phyloP scores from a whole-genome alignment of 2,329 filamentous ascomycete species.

The Diplodia intermedia region DNA sequence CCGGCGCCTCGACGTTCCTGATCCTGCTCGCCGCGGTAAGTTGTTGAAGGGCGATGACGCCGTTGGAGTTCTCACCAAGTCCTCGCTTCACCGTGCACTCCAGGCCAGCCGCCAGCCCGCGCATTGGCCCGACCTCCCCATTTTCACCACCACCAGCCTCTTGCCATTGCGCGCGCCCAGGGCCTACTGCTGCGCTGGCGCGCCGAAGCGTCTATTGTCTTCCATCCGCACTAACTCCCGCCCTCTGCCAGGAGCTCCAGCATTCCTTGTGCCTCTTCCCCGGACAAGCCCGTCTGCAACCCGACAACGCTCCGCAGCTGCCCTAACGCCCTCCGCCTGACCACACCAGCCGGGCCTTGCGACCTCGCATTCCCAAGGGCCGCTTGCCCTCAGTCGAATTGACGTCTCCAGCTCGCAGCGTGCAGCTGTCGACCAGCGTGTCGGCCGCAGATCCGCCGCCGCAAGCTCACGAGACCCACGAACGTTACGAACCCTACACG shows the following conservation, averaged over 20 bases:
- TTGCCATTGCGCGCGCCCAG: slow-evolving; percentile 29
- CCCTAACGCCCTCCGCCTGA: neutral
- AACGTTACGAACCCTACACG: slow-evolving; percentile 45
- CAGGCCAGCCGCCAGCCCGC: slow-evolving; percentile 26
- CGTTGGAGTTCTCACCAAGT: neutral
- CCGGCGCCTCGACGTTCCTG: slow-evolving; percentile 25
- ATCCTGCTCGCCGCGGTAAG: slow-evolving; percentile 21
- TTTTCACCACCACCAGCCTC: slow-evolving; percentile 32
- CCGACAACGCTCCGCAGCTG: slow-evolving; percentile 1
- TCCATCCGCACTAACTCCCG: slow-evolving; percentile 14
- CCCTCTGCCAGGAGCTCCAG: slow-evolving; percentile 23
- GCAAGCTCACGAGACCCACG: slow-evolving; percentile 49
- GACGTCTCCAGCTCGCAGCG: slow-evolving; percentile 29
- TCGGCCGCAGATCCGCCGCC: slow-evolving; percentile 37
- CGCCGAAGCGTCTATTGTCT: neutral
- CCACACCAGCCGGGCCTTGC: slow-evolving; percentile 16
- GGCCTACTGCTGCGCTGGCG: slow-evolving; percentile 25
- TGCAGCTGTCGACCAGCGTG: slow-evolving; percentile 39
- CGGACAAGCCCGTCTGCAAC: slow-evolving; percentile 27
- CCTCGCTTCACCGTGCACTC: slow-evolving; percentile 30
- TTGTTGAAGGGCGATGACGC: slow-evolving; percentile 17
- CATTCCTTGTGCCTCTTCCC: slow-evolving; percentile 25
- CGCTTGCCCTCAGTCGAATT: slow-evolving; percentile 26
- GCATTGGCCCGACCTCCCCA: slow-evolving; percentile 32
- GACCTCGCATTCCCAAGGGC: neutral